Evolutionary conservation across 2,329 filamentous ascomycete genomes (phyloP).

Genomic region (Paracoccidioides lutzii): DNA sequence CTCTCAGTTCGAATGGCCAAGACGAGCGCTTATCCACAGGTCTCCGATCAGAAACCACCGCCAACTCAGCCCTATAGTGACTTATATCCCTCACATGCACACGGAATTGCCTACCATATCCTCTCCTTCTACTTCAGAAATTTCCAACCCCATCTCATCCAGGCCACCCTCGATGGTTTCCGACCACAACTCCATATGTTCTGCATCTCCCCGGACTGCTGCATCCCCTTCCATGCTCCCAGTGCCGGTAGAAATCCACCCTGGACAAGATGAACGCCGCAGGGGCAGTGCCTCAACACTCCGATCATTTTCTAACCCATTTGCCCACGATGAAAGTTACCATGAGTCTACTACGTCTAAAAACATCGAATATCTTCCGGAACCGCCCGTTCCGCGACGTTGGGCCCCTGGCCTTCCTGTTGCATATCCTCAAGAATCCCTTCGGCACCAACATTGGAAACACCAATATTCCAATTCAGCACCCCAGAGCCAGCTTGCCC

Average conservation of each 20-base stretch:
- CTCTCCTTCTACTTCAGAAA: conserved; percentile 52
- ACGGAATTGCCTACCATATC: conserved; percentile 45
- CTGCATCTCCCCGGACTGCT: conserved; percentile 42
- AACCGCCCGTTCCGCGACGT: neutral
- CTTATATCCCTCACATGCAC: conserved; percentile 22
- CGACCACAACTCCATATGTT: conserved; percentile 52
- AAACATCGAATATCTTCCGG: conserved; percentile 2
- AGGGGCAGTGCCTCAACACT: conserved; percentile 20
- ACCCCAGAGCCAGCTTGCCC: conserved; percentile 5
- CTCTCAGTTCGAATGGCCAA: neutral
- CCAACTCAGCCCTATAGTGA: conserved; percentile 28
- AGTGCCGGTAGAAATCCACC: conserved; percentile 33
- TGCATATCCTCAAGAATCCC: neutral
- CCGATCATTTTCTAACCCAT: conserved; percentile 8
- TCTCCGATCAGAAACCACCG: conserved; percentile 14
- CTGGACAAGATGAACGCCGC: conserved; percentile 22
- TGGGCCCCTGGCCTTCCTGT: neutral
- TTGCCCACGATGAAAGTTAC: conserved; percentile 1
- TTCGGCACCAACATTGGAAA: neutral
- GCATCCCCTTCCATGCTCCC: conserved; percentile 31
- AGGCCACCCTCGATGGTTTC: conserved; percentile 60
- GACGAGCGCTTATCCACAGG: neutral
- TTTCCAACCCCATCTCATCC: conserved; percentile 43
- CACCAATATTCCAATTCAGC: conserved; percentile 7
- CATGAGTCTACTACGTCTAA: neutral